Evolutionary conservation across 176 grass and related monocot species (phyloP).

Genomic region (Eleusine indica): DNA sequence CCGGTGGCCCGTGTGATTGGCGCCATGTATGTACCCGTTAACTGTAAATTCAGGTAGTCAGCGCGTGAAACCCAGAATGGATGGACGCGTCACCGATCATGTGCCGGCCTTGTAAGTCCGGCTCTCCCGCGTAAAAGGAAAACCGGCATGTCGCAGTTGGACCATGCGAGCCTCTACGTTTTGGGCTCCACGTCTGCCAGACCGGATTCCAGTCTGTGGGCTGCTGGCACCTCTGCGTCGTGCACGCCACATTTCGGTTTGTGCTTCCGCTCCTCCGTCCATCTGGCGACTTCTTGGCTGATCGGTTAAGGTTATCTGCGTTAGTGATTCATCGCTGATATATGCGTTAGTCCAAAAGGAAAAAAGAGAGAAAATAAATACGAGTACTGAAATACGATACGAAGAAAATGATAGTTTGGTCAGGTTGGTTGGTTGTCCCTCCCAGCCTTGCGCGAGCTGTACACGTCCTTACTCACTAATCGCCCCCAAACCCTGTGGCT

Average conservation of each 20-base stretch:
- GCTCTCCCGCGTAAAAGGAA: too few relatives aligned
- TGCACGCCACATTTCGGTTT: slow-evolving; percentile 30
- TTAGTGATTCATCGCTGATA: not conserved
- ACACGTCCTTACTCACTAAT: slow-evolving; percentile 14
- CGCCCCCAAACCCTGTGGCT: not conserved
- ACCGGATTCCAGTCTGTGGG: not conserved
- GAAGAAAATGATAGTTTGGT: slow-evolving; percentile 7
- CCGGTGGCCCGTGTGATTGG: not conserved
- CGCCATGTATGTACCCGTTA: not conserved
- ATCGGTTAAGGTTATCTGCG: not conserved
- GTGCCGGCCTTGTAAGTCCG: too few relatives aligned
- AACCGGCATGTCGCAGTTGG: slow-evolving; percentile 17
- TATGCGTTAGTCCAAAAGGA: not conserved
- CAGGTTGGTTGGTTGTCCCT: slow-evolving; percentile 28
- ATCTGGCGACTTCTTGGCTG: not conserved
- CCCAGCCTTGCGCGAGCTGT: slow-evolving; percentile 46
- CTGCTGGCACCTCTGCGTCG: not conserved
- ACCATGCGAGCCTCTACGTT: not conserved
- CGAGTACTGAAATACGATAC: not conserved
- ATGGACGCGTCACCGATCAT: too few relatives aligned
- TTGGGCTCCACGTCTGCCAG: slow-evolving; percentile 8
- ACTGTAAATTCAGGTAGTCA: too few relatives aligned
- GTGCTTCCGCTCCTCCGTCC: not conserved
- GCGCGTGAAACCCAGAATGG: not conserved
- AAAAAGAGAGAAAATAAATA: not conserved